A percentile compares a stretch with the other conserved stretches of the same genome.
phyloP scores from a whole-genome alignment of 371 early-diverging fungal species.

The Mortierella sp. region DNA sequence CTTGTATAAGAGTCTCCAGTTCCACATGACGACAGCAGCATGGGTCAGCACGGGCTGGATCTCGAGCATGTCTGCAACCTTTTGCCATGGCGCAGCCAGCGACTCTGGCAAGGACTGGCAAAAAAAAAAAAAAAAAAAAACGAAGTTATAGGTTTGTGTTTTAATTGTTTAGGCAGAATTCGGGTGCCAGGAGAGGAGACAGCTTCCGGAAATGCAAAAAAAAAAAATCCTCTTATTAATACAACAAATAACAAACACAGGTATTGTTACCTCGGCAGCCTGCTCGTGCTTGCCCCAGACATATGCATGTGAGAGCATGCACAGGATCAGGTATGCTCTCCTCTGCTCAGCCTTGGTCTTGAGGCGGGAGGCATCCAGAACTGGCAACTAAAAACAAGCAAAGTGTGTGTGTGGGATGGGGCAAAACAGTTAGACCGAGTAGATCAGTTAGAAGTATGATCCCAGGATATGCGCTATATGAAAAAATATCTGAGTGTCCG shows the following conservation, averaged over 20 bases:
- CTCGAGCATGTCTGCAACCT: constrained; percentile 82
- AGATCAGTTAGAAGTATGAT: too few relatives aligned
- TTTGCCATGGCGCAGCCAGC: constrained; percentile 89
- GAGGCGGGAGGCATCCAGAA: constrained; percentile 74
- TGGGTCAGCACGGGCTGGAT: constrained; percentile 90
- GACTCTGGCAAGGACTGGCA: constrained; percentile 78
- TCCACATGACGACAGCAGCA: constrained; percentile 91
- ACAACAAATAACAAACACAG: neutral
- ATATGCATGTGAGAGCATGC: constrained; percentile 91
- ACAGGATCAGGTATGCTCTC: constrained; percentile 87
- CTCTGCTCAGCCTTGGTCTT: constrained; percentile 75
- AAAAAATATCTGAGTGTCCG: too few relatives aligned
- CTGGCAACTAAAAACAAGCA: constrained; percentile 85
- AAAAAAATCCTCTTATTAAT: neutral
- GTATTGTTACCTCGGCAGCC: constrained; percentile 71
- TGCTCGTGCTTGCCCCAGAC: constrained; percentile 91
- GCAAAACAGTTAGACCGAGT: too few relatives aligned
- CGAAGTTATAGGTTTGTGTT: too few relatives aligned
- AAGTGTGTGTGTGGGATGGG: too few relatives aligned
- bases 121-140: too few relatives aligned
- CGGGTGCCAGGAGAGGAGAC: neutral
- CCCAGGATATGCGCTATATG: too few relatives aligned
- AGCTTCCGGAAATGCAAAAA: neutral
- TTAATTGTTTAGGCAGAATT: constrained; percentile 1
- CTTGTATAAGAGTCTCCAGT: constrained; percentile 84